These are phyloP conservation scores for Cladophialophora immunda DNA, from an alignment of 2,329 filamentous ascomycete species.

Conservation along the genomic window DNA sequence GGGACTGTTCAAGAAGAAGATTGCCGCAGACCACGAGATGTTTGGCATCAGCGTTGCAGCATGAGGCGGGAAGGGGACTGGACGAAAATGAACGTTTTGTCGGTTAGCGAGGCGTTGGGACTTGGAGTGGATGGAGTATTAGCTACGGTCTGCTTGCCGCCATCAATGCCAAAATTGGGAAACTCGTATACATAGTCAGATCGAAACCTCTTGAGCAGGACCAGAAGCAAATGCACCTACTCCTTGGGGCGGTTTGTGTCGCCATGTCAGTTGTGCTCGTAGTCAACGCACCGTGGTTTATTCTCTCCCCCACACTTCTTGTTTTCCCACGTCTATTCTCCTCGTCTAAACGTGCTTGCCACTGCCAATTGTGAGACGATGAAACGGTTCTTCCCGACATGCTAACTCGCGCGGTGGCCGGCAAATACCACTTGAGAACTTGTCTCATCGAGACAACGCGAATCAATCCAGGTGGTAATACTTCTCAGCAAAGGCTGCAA, in stretches of 20 bases:
- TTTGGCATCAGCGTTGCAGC: conserved; percentile 36
- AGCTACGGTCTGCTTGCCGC: neutral
- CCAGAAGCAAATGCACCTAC: neutral
- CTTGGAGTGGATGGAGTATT: neutral
- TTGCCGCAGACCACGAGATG: conserved; percentile 72
- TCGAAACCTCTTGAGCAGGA: neutral
- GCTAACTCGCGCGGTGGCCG: no score
- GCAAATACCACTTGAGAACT: no score
- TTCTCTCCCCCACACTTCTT: neutral
- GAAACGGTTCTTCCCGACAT: no score
- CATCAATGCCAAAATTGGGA: neutral
- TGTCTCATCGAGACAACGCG: no score
- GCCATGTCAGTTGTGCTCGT: neutral
- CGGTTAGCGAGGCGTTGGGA: conserved; percentile 3
- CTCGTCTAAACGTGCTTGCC: no score
- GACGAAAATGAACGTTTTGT: conserved; percentile 4
- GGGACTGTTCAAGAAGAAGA: conserved; percentile 81
- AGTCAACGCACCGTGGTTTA: neutral
- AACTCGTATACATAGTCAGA: neutral
- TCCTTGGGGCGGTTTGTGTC: neutral
- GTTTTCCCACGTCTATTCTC: neutral
- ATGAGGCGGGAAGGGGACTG: conserved; percentile 1
- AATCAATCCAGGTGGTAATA: neutral
- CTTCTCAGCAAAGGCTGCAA: neutral
- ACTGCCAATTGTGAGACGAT: no score